Evolutionary conservation across 768 basidiomycete species (phyloP).

Genomic region (Suillus hirtellus): DNA sequence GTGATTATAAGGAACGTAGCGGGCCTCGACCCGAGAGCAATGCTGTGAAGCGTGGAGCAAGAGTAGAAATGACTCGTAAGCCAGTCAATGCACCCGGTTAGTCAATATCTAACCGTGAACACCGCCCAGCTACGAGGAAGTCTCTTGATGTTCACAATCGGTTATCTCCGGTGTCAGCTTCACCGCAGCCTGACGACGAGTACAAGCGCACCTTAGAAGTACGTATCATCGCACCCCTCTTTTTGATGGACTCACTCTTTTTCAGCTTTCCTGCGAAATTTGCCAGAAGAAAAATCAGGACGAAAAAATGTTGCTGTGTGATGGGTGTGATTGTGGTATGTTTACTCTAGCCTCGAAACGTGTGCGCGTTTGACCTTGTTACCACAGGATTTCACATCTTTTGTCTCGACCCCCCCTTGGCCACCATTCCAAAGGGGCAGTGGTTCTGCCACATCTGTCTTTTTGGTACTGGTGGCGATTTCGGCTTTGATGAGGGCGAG

Average conservation of each 20-base stretch:
- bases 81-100: conserved; percentile 7
- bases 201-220: conserved; percentile 55
- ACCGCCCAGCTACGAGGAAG: conserved; percentile 37
- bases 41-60: conserved; percentile 52
- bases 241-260: conserved; percentile 23
- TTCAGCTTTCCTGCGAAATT: conserved; percentile 86
- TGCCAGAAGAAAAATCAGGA: conserved; percentile 88
- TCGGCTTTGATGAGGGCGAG: conserved; percentile 97
- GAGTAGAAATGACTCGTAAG: conserved; percentile 50
- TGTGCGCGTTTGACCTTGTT: conserved; percentile 17
- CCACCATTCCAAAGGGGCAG: conserved; percentile 84
- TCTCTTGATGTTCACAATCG: conserved; percentile 23
- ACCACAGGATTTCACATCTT: conserved; percentile 90
- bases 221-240: conserved; percentile 27
- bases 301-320: conserved; percentile 90
- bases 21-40: conserved; percentile 40
- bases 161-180: conserved; percentile 24
- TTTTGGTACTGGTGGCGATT: conserved; percentile 90
- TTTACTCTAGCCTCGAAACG: conserved; percentile 20
- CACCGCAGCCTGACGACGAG: conserved; percentile 36
- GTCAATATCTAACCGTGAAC: conserved; percentile 1
- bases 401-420: conserved; percentile 91
- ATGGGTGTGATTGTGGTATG: conserved; percentile 79
- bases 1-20: conserved; percentile 57
- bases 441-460: conserved; percentile 97